These are phyloP conservation scores for Daldinia vernicosa DNA, from an alignment of 495 filamentous ascomycete genomes.

Conservation along the genomic window DNA sequence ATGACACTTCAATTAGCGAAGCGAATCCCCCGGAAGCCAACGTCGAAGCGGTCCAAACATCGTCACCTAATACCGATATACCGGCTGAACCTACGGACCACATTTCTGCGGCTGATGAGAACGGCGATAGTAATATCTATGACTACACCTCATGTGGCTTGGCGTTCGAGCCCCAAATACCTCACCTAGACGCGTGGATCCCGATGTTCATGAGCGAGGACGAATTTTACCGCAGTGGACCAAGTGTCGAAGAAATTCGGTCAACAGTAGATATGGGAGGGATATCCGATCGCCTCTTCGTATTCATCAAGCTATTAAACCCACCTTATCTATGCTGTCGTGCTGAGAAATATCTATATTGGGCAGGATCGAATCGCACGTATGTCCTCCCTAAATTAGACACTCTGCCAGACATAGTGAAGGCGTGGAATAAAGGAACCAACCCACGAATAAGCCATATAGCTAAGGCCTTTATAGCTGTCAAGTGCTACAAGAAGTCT, in stretches of 20 bases:
- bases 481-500: not conserved
- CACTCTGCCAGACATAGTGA: not conserved
- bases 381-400: not conserved
- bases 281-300: not conserved
- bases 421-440: not conserved
- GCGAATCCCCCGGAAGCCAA: not conserved
- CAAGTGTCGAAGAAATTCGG: not conserved
- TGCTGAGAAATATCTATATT: not conserved
- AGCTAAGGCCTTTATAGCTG: not conserved
- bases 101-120: not conserved
- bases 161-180: not conserved
- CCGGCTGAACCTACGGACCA: not conserved
- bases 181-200: not conserved
- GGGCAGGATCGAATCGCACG: not conserved
- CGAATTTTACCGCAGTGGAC: not conserved
- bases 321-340: slow-evolving; percentile 16
- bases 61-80: not conserved
- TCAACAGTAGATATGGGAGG: not conserved
- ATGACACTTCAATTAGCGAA: not conserved
- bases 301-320: slow-evolving; percentile 5
- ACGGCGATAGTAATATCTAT: not conserved
- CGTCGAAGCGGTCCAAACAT: not conserved
- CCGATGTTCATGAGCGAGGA: slow-evolving; percentile 7
- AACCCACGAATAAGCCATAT: not conserved
- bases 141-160: not conserved